Evolutionary conservation across 306 rosid genomes (phyloP).

Genomic region (Sophora flavescens): DNA sequence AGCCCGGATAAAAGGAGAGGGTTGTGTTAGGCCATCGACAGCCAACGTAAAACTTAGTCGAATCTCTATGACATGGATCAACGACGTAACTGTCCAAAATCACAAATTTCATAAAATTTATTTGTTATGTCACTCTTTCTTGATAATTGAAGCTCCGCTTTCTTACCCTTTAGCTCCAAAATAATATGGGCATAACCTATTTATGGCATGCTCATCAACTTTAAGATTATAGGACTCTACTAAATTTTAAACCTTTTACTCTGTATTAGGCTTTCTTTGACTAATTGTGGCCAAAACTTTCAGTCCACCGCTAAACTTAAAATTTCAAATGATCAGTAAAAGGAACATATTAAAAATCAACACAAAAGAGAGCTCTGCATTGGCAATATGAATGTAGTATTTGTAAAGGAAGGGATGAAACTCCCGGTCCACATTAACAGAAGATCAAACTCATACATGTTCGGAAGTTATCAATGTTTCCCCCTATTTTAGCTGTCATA

Average conservation of each 20-base stretch:
- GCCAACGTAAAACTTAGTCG: no score
- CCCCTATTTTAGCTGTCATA: slow-evolving; percentile 11
- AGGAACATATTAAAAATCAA: not conserved
- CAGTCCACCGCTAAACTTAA: slow-evolving; percentile 4
- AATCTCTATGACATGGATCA: no score
- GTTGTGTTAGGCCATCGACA: no score
- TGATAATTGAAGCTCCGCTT: not conserved
- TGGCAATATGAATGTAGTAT: slow-evolving; percentile 7
- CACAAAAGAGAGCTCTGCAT: slow-evolving; percentile 1
- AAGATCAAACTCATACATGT: slow-evolving; percentile 6
- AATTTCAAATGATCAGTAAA: not conserved
- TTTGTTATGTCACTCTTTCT: not conserved
- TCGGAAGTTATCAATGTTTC: not conserved
- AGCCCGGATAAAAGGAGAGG: no score
- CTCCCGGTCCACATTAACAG: not conserved
- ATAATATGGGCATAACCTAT: not conserved
- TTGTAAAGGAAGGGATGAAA: slow-evolving; percentile 9
- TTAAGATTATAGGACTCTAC: slow-evolving; percentile 22
- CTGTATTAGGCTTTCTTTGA: slow-evolving; percentile 1
- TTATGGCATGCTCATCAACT: slow-evolving; percentile 20
- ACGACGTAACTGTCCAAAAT: slow-evolving; percentile 18
- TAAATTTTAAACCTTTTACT: slow-evolving; percentile 10
- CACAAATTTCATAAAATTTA: not conserved
- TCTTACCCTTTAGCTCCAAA: slow-evolving; percentile 12
- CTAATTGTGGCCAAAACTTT: slow-evolving; percentile 18